These are phyloP conservation scores for Scheffersomyces insectosa DNA, from an alignment of 1,139 yeast genomes.

Conservation along the genomic window DNA sequence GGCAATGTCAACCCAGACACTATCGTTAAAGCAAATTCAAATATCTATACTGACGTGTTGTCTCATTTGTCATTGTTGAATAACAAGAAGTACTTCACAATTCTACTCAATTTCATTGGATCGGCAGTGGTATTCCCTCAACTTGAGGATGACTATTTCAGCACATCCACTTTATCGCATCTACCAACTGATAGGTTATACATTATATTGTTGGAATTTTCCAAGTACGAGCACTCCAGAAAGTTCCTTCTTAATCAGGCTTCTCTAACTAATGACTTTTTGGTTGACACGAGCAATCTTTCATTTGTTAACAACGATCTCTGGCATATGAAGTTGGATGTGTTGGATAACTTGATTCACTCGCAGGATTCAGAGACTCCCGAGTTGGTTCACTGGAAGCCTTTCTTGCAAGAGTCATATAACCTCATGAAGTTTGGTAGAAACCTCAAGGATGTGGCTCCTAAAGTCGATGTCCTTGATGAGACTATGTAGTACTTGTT, in stretches of 20 bases:
- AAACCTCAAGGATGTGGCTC: constrained; percentile 20
- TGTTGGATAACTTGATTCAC: constrained; percentile 26
- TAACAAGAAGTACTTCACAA: constrained; percentile 24
- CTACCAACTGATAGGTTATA: constrained; percentile 30
- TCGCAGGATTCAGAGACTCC: constrained; percentile 12
- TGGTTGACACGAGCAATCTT: constrained; percentile 12
- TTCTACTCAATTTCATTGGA: constrained; percentile 30
- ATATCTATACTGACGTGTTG: constrained; percentile 14
- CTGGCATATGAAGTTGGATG: constrained; percentile 26
- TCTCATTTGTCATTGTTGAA: constrained; percentile 16
- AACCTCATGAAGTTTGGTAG: constrained; percentile 34
- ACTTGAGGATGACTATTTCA: constrained; percentile 17
- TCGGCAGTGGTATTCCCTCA: constrained; percentile 18
- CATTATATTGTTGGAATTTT: constrained; percentile 22
- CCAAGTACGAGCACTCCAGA: constrained; percentile 24
- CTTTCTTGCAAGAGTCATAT: constrained; percentile 21
- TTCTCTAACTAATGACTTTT: constrained; percentile 11
- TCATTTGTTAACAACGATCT: constrained; percentile 22
- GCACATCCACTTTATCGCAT: constrained; percentile 17
- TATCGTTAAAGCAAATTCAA: constrained; percentile 10
- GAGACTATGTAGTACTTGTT: constrained; percentile 14
- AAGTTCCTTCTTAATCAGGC: constrained; percentile 21
- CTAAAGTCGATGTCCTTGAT: constrained; percentile 32
- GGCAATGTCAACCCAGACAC: constrained; percentile 24
- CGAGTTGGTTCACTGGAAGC: constrained; percentile 27